Conservation (phyloP, 495 filamentous ascomycete genomes). For the Talaromyces stipitatus region DNA sequence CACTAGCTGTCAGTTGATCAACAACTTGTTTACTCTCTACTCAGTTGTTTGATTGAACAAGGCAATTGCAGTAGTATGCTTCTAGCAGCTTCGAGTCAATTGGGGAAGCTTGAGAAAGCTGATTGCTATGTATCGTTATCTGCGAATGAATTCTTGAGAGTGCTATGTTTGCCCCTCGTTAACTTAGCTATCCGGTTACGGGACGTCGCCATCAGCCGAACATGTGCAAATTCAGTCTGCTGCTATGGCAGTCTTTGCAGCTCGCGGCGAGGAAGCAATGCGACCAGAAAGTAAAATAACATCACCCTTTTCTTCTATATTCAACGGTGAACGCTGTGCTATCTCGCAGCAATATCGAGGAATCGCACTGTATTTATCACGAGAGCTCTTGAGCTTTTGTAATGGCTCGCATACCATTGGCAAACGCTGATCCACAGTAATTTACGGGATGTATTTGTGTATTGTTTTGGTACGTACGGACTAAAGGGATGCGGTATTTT, state of each 20-base stretch:
- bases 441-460: neutral
- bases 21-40: neutral
- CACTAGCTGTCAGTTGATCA: slow-evolving; percentile 8
- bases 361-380: neutral
- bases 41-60: neutral
- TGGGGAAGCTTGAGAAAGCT: neutral
- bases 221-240: neutral
- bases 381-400: neutral
- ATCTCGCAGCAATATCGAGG: neutral
- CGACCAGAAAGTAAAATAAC: neutral
- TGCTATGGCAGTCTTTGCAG: neutral
- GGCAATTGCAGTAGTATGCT: neutral
- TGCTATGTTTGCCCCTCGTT: neutral
- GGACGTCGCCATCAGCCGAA: neutral
- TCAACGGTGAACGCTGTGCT: neutral
- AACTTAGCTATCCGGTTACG: neutral
- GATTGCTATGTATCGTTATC: neutral
- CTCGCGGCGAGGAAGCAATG: neutral
- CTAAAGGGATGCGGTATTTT: neutral
- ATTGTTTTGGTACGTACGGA: neutral
- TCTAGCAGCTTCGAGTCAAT: neutral
- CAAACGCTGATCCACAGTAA: neutral
- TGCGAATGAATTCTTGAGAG: neutral
- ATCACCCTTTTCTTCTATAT: neutral
- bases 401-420: slow-evolving; percentile 1